Conservation (phyloP, 1,139 yeast species). For the Debaryomyces psychrophilus region DNA sequence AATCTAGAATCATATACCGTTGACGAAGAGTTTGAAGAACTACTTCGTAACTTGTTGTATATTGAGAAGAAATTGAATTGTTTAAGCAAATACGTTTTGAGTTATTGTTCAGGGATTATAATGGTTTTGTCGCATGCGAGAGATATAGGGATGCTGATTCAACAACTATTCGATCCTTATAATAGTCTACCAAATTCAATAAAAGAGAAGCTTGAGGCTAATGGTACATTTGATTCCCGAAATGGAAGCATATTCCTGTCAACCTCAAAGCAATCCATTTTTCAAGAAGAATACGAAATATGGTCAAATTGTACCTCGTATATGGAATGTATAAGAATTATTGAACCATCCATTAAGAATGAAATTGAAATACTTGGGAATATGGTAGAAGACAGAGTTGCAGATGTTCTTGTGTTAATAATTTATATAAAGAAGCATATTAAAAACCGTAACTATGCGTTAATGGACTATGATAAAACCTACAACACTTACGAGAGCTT, state of each 20-base stretch:
- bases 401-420: conserved; percentile 24
- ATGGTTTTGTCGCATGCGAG: conserved; percentile 22
- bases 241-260: conserved; percentile 12
- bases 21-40: conserved; percentile 43
- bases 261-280: conserved; percentile 10
- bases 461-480: conserved; percentile 40
- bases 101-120: conserved; percentile 17
- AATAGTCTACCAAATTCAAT: conserved; percentile 18
- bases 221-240: neutral
- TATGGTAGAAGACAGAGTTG: conserved; percentile 23
- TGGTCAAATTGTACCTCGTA: conserved; percentile 27
- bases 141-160: conserved; percentile 22
- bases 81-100: conserved; percentile 24
- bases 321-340: conserved; percentile 17
- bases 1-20: conserved; percentile 33
- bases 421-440: conserved; percentile 31
- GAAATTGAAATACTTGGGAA: conserved; percentile 19
- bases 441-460: conserved; percentile 31
- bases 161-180: conserved; percentile 33
- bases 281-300: conserved; percentile 17
- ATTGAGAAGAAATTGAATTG: conserved; percentile 22
- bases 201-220: conserved; percentile 8
- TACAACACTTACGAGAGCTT: conserved; percentile 30
- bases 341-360: conserved; percentile 19
- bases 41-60: conserved; percentile 23